Percentiles rank a stretch among this genome's conserved stretches.
phyloP scores from a whole-genome alignment of 371 early-diverging fungal species.

The Mortierella sp. region DNA sequence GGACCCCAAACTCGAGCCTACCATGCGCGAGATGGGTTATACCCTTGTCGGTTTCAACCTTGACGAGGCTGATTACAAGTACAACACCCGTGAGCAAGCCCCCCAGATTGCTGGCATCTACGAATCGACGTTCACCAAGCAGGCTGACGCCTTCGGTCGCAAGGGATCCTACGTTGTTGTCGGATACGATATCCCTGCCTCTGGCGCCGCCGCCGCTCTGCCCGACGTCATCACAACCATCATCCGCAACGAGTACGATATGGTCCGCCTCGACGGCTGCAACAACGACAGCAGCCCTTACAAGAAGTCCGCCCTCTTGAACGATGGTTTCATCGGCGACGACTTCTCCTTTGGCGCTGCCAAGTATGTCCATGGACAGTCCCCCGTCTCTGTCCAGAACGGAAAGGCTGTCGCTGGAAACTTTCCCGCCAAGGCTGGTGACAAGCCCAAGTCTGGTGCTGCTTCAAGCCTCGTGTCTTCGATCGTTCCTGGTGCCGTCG shows the following conservation, averaged over 20 bases:
- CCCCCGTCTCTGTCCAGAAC: slow-evolving; percentile 48
- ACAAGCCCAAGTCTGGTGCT: background rate
- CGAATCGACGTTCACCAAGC: slow-evolving; percentile 61
- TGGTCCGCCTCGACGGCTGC: slow-evolving; percentile 73
- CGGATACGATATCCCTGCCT: slow-evolving; percentile 71
- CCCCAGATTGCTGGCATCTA: slow-evolving; percentile 61
- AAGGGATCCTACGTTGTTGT: slow-evolving; percentile 68
- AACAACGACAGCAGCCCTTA: slow-evolving; percentile 65
- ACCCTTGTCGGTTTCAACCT: slow-evolving; percentile 68
- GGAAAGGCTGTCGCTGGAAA: slow-evolving; percentile 46
- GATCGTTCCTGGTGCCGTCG: slow-evolving; percentile 7
- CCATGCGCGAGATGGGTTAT: slow-evolving; percentile 66
- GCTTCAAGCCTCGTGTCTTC: background rate
- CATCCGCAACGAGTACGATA: slow-evolving; percentile 64
- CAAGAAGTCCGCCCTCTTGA: slow-evolving; percentile 56
- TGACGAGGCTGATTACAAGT: slow-evolving; percentile 69
- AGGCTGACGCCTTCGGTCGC: slow-evolving; percentile 67
- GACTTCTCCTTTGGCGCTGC: slow-evolving; percentile 64
- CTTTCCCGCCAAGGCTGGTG: slow-evolving; percentile 39
- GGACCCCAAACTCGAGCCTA: slow-evolving; percentile 62
- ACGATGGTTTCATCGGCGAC: slow-evolving; percentile 62
- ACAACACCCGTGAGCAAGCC: slow-evolving; percentile 56
- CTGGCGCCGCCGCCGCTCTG: slow-evolving; percentile 66
- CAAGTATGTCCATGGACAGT: slow-evolving; percentile 68
- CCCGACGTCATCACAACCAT: slow-evolving; percentile 62